Percentiles rank a stretch among this genome's conserved stretches.
Conservation (phyloP, 2,329 filamentous ascomycete species). For the Diplodia seriata region DNA sequence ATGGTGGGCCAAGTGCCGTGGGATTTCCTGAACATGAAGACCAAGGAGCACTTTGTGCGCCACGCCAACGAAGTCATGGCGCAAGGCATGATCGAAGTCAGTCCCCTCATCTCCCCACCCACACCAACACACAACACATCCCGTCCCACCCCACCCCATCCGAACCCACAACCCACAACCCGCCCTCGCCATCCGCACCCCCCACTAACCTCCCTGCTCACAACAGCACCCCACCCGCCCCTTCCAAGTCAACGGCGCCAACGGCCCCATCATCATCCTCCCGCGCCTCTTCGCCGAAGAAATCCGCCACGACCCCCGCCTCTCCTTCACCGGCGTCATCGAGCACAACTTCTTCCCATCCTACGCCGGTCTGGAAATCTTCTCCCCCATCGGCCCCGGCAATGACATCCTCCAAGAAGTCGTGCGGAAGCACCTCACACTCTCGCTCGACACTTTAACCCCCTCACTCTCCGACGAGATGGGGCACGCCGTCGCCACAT, state of each 20-base stretch:
- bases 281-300: slow-evolving; percentile 9
- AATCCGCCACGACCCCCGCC: slow-evolving; percentile 9
- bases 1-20: slow-evolving; percentile 4
- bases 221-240: background rate
- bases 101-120: background rate
- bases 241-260: slow-evolving; percentile 27
- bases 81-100: slow-evolving; percentile 9
- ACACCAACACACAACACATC: background rate
- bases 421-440: slow-evolving; percentile 13
- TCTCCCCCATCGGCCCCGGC: slow-evolving; percentile 21
- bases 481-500: background rate
- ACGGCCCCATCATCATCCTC: slow-evolving; percentile 14
- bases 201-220: no score
- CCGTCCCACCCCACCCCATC: background rate
- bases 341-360: slow-evolving; percentile 27
- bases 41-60: slow-evolving; percentile 13
- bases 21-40: slow-evolving; percentile 27
- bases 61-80: slow-evolving; percentile 16
- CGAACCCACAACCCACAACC: background rate
- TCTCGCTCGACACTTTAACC: background rate
- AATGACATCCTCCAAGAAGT: slow-evolving; percentile 22
- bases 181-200: no score
- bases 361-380: slow-evolving; percentile 12
- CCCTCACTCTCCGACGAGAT: background rate
- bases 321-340: slow-evolving; percentile 26